Conservation (phyloP, 352 stramenopile species). For the Aphanomyces euteiches region DNA sequence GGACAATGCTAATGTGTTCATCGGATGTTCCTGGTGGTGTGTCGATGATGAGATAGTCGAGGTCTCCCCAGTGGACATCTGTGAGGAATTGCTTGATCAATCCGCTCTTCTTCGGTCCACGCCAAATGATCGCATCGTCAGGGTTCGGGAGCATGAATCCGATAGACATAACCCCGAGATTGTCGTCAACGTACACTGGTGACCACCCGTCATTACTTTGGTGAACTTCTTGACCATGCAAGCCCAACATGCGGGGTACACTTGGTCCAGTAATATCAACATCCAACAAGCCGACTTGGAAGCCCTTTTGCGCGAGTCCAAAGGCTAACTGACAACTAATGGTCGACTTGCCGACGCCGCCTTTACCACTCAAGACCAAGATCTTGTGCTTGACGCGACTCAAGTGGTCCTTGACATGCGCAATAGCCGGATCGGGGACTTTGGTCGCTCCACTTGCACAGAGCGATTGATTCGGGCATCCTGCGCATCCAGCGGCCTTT, state of each 20-base stretch:
- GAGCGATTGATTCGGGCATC: conserved; percentile 96
- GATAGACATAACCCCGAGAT: conserved; percentile 99
- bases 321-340: conserved; percentile 98
- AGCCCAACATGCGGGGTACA: conserved; percentile 96
- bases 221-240: conserved; percentile 93
- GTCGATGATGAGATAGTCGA: conserved; percentile 99
- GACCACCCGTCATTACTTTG: conserved; percentile 98
- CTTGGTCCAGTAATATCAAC: conserved; percentile 99
- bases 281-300: conserved; percentile 96
- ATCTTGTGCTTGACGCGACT: conserved; percentile 93
- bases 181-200: conserved; percentile 98
- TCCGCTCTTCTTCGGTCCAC: conserved; percentile 98
- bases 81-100: conserved; percentile 99
- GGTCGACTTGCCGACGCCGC: conserved; percentile 99
- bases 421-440: conserved; percentile 55
- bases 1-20: conserved; percentile 99
- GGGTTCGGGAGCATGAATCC: conserved; percentile 97
- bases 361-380: conserved; percentile 99
- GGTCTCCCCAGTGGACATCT: conserved; percentile 98
- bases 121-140: conserved; percentile 99
- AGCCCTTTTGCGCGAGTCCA: conserved; percentile 90
- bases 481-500: conserved; percentile 92
- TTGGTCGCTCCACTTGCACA: conserved; percentile 91
- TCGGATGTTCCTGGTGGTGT: conserved; percentile 99
- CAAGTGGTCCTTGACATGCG: conserved; percentile 85